Evolutionary conservation across 2,329 filamentous ascomycete genomes (phyloP), one percentile per base, ranked within the genome.

Genomic region (Fonsecaea pugnacius): DNA sequence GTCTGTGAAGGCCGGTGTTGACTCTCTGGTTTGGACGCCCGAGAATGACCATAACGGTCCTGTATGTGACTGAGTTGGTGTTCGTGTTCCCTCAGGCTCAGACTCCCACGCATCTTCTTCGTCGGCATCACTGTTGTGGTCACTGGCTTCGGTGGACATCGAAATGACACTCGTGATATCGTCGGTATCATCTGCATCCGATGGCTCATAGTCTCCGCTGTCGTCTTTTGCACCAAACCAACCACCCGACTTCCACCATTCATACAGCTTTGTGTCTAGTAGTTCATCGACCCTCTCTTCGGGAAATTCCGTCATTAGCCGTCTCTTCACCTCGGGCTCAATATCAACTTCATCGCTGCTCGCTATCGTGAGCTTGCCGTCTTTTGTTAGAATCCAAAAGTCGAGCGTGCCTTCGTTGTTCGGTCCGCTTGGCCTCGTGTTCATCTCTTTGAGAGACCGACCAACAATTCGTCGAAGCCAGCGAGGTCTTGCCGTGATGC

Each of bases 111-210:
- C 80, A 40, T 83, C 79, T 0, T 81, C 83, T 33, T 83, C 82
- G 1, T 75, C 78, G 36, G 75, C 72, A 16, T 84, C 82, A 32
- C 81, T 78, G 12, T 80, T 79, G 12, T 82, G 75, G 18, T 73
- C 70, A 52, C 74, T 74, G 64, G 77, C 71, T 57, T 80, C 83
- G 2, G 82, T 84, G 2, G 83, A 82, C 72, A 83, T 82, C 0
- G 91, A 92, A n/a, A 95, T 78, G 38, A 96, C 82, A 72, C 93
- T 97, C 0, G 92, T 96, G 8, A 85, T 85, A 73, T 96, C 91
- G 73, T 89, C 87, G 51, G 89, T 83, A 10, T 87, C 81, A 3
- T 86, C 82, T 4, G 79, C 74, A 10, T 80, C 75, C 1, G 75
- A 72, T 0, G 88, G 88, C 35, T 81, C 76, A 75, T 93, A 98